Percentiles rank a stretch among this genome's conserved stretches.
Conservation (phyloP, 2,329 filamentous ascomycete species). For the Gyromitra esculenta region DNA sequence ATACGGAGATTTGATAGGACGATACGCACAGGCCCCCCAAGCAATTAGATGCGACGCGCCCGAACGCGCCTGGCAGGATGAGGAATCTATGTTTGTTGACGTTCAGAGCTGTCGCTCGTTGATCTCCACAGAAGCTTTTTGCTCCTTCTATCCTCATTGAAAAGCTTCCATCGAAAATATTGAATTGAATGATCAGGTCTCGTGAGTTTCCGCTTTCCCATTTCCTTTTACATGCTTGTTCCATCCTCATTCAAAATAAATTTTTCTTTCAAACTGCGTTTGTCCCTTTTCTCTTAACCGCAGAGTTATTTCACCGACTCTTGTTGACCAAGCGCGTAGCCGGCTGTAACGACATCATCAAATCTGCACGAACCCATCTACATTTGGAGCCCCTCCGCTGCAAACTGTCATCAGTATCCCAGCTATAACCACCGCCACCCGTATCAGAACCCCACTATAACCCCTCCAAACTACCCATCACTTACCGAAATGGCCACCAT, state of each 20-base stretch:
- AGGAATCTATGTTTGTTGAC: slow-evolving; percentile 46
- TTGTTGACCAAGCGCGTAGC: slow-evolving; percentile 36
- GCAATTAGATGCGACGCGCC: not conserved
- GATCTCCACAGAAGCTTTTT: slow-evolving; percentile 31
- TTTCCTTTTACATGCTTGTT: not conserved
- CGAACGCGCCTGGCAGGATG: slow-evolving; percentile 32
- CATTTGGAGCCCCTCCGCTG: slow-evolving; percentile 9
- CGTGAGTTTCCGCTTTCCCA: slow-evolving; percentile 24
- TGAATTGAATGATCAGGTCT: slow-evolving; percentile 33
- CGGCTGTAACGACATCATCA: slow-evolving; percentile 33
- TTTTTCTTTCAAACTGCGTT: slow-evolving; percentile 18
- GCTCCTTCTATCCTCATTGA: slow-evolving; percentile 18
- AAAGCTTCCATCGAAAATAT: slow-evolving; percentile 19
- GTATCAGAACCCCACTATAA: slow-evolving; percentile 7
- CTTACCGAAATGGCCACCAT: slow-evolving; percentile 40
- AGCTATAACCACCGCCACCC: slow-evolving; percentile 16
- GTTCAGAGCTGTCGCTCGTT: slow-evolving; percentile 22
- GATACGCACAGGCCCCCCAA: not conserved
- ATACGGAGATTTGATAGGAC: not conserved
- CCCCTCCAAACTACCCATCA: slow-evolving; percentile 22
- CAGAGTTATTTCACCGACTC: slow-evolving; percentile 18
- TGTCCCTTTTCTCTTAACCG: slow-evolving; percentile 23
- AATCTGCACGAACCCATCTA: slow-evolving; percentile 25
- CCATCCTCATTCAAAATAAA: not conserved
- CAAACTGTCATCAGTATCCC: slow-evolving; percentile 3